Percentiles rank a stretch among this genome's conserved stretches.
Conservation (phyloP, 140 eudicot species). For the Eryngium alpinum region DNA sequence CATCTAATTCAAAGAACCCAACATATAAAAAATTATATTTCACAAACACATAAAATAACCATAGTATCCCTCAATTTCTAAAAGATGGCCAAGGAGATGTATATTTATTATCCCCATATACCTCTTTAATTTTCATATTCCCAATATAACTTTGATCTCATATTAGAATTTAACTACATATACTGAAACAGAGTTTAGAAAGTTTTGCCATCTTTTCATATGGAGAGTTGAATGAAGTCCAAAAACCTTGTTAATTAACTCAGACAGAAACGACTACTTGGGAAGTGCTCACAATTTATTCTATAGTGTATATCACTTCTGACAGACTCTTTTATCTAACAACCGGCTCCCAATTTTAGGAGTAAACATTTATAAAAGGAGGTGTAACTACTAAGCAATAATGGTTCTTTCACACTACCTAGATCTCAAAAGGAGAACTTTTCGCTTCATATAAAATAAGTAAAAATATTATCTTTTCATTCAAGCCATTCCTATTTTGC, state of each 20-base stretch:
- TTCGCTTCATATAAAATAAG: not conserved
- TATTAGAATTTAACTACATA: too few species aligned
- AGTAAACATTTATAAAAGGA: not conserved
- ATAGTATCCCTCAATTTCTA: too few species aligned
- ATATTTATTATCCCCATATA: too few species aligned
- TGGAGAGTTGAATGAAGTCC: too few species aligned
- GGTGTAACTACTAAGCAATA: not conserved
- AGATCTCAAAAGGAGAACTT: not conserved
- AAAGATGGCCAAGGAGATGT: too few species aligned
- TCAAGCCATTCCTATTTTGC: not conserved
- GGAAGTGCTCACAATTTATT: not conserved
- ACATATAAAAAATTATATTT: too few species aligned
- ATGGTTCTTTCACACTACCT: not conserved
- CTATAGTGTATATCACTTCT: not conserved
- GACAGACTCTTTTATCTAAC: not conserved
- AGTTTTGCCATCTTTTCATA: too few species aligned
- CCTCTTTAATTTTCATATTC: too few species aligned
- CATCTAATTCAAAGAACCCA: too few species aligned
- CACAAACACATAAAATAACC: too few species aligned
- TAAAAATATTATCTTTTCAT: not conserved
- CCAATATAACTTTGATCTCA: too few species aligned
- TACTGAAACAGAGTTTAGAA: too few species aligned
- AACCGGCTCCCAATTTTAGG: not conserved
- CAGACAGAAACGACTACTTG: not conserved
- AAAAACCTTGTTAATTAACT: not conserved